Percentiles rank a stretch among this genome's conserved stretches.
These are phyloP conservation scores for Alternaria burnsii DNA, from an alignment of 2,329 filamentous ascomycete species.

Conservation along the genomic window DNA sequence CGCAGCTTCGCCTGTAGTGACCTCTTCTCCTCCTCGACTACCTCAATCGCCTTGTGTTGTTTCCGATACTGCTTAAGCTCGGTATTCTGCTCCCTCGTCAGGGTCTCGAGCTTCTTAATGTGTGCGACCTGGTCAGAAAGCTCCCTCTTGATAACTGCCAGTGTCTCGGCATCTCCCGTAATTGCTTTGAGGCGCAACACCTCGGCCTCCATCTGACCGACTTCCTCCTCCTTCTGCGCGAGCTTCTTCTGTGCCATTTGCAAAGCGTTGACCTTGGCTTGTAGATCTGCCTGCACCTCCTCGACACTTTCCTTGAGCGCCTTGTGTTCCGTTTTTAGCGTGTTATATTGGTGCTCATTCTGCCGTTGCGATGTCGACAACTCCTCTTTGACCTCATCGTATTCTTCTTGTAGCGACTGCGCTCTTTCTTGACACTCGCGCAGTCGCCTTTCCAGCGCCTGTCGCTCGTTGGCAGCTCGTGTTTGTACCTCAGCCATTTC, in stretches of 20 bases:
- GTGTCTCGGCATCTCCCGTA: conserved; percentile 84
- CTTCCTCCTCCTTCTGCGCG: conserved; percentile 72
- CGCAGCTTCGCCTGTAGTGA: conserved; percentile 80
- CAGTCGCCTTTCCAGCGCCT: conserved; percentile 63
- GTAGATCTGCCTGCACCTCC: conserved; percentile 68
- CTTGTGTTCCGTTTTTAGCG: conserved; percentile 68
- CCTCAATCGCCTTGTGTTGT: conserved; percentile 83
- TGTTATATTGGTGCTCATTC: conserved; percentile 64
- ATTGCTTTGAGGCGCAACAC: conserved; percentile 85
- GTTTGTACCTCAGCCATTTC: conserved; percentile 66
- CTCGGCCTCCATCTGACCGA: conserved; percentile 81
- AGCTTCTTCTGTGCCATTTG: conserved; percentile 72
- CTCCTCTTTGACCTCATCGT: conserved; percentile 82
- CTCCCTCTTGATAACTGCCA: conserved; percentile 85
- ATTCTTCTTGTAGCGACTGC: conserved; percentile 78
- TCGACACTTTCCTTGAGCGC: conserved; percentile 66
- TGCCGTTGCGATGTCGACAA: conserved; percentile 75
- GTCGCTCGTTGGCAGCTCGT: conserved; percentile 63
- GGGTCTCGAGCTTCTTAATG: conserved; percentile 81
- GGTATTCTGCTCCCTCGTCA: conserved; percentile 78
- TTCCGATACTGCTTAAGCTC: conserved; percentile 86
- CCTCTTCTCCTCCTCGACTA: conserved; percentile 95
- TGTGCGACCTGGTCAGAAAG: conserved; percentile 92
- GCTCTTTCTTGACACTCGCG: conserved; percentile 72
- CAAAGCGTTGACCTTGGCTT: conserved; percentile 64